Evolutionary conservation across 352 stramenopile genomes (phyloP).

Genomic region (Globisporangium cylindrosporum): DNA sequence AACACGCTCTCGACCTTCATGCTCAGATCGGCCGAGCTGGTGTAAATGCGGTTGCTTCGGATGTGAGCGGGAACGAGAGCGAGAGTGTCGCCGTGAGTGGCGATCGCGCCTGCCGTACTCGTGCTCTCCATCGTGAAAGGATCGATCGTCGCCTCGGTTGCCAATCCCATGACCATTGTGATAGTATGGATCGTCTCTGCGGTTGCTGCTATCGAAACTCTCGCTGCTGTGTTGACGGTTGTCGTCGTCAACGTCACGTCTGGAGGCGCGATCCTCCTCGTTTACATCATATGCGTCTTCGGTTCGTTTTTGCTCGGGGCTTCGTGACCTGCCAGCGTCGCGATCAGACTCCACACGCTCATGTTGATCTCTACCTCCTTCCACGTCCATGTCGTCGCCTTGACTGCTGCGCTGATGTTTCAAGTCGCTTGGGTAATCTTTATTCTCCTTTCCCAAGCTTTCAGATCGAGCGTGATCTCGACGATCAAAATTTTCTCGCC

Average conservation of each 20-base stretch:
- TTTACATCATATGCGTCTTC: background rate
- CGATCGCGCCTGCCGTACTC: background rate
- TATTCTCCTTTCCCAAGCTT: slow-evolving; percentile 7
- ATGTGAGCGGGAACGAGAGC: slow-evolving; percentile 8
- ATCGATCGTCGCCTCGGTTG: background rate
- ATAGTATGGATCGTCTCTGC: background rate
- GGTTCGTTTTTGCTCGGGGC: background rate
- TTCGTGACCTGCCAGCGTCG: background rate
- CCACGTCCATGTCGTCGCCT: background rate
- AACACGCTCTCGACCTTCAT: background rate
- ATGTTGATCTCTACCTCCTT: background rate
- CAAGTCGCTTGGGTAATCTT: background rate
- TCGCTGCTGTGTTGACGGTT: background rate
- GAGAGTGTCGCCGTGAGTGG: slow-evolving; percentile 2
- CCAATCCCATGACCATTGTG: background rate
- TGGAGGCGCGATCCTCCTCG: background rate
- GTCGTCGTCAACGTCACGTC: slow-evolving; percentile 1
- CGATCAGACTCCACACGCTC: background rate
- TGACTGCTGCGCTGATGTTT: background rate
- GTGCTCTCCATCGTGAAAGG: background rate
- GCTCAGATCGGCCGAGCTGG: background rate
- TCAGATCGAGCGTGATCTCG: slow-evolving; percentile 6
- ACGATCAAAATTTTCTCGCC: background rate
- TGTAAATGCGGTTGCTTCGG: slow-evolving; percentile 2
- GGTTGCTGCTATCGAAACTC: background rate